Evolutionary conservation across 306 rosid species (phyloP), one percentile per base, ranked within the genome.

Genomic region (Gastrolobium villosum): DNA sequence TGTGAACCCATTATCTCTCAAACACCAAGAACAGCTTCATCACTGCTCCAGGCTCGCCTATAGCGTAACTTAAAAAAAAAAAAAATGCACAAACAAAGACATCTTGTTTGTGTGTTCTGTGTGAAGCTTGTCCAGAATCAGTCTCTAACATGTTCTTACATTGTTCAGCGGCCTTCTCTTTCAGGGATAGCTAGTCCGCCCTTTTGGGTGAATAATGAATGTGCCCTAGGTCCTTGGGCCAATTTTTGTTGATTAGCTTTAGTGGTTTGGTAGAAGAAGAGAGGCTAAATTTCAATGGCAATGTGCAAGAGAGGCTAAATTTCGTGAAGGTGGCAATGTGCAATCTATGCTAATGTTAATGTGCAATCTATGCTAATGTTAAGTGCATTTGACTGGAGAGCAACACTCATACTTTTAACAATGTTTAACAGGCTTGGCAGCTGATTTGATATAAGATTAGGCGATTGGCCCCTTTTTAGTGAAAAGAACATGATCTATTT

Each of bases 381-480:
- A 10, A 26, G 55, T 43, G 72, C 72, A 65, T 26, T 65, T 43
- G 54, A 10, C 37, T 26, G 15, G 36, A 9, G 71, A 26, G 32
- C 28, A 26, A 20, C 30, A 3, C 49, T 14, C 36, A 20, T 40
- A 40, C 43, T 43, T 28, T 65, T 28, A 7, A 64, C 3, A 15
- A 64, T 64, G 50, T 15, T n/a, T 43, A 10, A 30, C 55, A 26
- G 39, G 39, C 52, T 43, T 7, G 44, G 14, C 39, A 65, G 26
- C 11, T 14, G 61, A 70, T 35, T 70, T 70, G 20, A 7, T 41
- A 52, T 35, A 70, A 70, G 62, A 70, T 35, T 35, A 36, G 48
- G 63, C 5, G 5, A 36, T 70, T 70, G 75, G 26, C 35, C 37
- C 30, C 63, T 39, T 14, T 50, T 36, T 36, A 9, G 75, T 50